Conservation (phyloP, 2,329 filamentous ascomycete genomes). For the Epichloe typhina region DNA sequence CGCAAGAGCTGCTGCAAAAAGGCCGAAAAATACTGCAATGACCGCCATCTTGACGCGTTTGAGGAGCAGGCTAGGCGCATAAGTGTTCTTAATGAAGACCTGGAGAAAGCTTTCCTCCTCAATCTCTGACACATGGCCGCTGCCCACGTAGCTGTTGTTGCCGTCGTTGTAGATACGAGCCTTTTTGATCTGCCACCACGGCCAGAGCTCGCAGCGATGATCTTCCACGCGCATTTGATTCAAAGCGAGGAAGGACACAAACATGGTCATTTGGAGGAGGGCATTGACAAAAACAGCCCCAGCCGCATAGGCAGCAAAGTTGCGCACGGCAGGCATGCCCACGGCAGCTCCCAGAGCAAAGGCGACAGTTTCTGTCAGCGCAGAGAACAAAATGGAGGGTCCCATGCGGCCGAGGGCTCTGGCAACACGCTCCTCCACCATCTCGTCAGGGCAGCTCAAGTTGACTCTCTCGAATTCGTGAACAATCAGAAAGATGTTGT, state of each 20-base stretch:
- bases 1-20: constrained; percentile 76
- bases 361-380: constrained; percentile 84
- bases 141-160: constrained; percentile 40
- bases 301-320: constrained; percentile 93
- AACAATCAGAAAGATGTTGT: constrained; percentile 98
- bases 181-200: constrained; percentile 69
- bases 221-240: constrained; percentile 88
- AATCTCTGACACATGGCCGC: constrained; percentile 51
- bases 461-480: constrained; percentile 97
- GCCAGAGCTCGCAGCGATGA: constrained; percentile 80
- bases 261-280: constrained; percentile 92
- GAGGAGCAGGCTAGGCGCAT: constrained; percentile 69
- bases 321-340: constrained; percentile 93
- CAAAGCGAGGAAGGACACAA: constrained; percentile 77
- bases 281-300: constrained; percentile 97
- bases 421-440: constrained; percentile 74
- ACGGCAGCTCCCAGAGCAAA: constrained; percentile 89
- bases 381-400: constrained; percentile 88
- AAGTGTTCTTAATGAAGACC: constrained; percentile 77
- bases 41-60: constrained; percentile 69
- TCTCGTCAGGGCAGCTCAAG: constrained; percentile 75
- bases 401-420: constrained; percentile 91
- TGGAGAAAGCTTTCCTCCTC: constrained; percentile 77
- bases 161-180: constrained; percentile 53
- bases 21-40: constrained; percentile 68